A percentile compares a stretch with the other conserved stretches of the same genome.
These are phyloP conservation scores for Coemansia sp. DNA, from an alignment of 192 early-diverging fungal genomes.

Conservation along the genomic window DNA sequence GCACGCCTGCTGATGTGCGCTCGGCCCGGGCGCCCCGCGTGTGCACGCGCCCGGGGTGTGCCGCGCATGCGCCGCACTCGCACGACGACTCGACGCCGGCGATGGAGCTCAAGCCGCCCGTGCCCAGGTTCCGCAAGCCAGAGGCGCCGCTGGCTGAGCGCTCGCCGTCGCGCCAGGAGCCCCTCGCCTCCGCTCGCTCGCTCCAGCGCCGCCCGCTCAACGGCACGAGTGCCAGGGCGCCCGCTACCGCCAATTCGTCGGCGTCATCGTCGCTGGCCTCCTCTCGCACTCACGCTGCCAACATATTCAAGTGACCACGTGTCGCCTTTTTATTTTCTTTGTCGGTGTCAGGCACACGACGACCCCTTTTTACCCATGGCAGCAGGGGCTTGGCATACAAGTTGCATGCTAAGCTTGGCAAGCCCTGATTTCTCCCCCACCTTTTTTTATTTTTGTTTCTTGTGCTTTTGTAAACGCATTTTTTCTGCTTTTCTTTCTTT, in stretches of 20 bases:
- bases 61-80: conserved; percentile 53
- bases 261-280: not conserved
- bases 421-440: not conserved
- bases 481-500: conserved; percentile 1
- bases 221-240: not conserved
- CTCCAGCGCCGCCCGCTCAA: not conserved
- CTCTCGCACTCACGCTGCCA: not conserved
- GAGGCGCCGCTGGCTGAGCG: conserved; percentile 3
- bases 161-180: not conserved
- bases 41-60: conserved; percentile 55
- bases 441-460: no score
- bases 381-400: not conserved
- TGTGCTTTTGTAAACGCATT: no score
- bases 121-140: conserved; percentile 34
- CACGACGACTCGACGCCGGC: conserved; percentile 44
- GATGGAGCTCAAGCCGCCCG: conserved; percentile 57
- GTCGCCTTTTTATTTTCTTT: not conserved
- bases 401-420: not conserved
- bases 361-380: not conserved
- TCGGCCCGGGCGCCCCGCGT: conserved; percentile 29
- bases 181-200: not conserved
- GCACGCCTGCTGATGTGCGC: conserved; percentile 51
- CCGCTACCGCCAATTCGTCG: not conserved
- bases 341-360: not conserved
- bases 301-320: conserved; percentile 42